These are phyloP conservation scores for Colletotrichum orchidophilum DNA, from an alignment of 2,329 filamentous ascomycete genomes.

Conservation along the genomic window DNA sequence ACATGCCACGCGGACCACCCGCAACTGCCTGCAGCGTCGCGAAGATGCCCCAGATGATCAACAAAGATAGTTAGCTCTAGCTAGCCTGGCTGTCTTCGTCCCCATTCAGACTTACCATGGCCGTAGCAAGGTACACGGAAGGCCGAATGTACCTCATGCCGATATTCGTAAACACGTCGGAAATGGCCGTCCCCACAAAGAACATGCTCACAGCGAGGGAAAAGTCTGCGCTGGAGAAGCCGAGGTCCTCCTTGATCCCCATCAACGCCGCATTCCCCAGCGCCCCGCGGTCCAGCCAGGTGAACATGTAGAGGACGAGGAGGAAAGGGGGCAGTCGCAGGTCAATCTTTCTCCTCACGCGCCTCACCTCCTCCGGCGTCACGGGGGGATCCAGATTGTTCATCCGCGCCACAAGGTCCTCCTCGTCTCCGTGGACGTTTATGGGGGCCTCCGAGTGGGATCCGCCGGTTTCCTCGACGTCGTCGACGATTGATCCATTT, in stretches of 20 bases:
- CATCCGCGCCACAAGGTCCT: slow-evolving; percentile 30
- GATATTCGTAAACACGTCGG: slow-evolving; percentile 25
- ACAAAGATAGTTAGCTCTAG: not conserved
- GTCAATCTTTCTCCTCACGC: slow-evolving; percentile 36
- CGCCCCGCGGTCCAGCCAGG: slow-evolving; percentile 30
- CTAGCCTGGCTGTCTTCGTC: not conserved
- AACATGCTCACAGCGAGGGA: slow-evolving; percentile 38
- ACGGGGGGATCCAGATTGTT: slow-evolving; percentile 33
- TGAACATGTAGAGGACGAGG: slow-evolving; percentile 28
- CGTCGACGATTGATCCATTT: not conserved
- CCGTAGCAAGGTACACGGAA: slow-evolving; percentile 21
- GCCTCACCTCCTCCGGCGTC: slow-evolving; percentile 24
- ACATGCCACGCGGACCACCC: slow-evolving; percentile 17
- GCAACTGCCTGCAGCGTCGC: slow-evolving; percentile 20
- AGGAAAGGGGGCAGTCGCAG: slow-evolving; percentile 28
- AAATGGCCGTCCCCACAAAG: slow-evolving; percentile 30
- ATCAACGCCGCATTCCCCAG: slow-evolving; percentile 37
- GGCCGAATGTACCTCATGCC: slow-evolving; percentile 23
- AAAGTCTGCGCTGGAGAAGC: slow-evolving; percentile 35
- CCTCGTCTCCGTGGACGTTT: not conserved
- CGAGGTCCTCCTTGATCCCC: slow-evolving; percentile 35
- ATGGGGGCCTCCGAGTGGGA: not conserved
- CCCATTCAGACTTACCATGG: not conserved
- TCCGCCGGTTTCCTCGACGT: not conserved
- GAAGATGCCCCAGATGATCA: slow-evolving; percentile 27